Conservation (phyloP, 2,329 filamentous ascomycete genomes). For the Monosporascus cannonballus region DNA sequence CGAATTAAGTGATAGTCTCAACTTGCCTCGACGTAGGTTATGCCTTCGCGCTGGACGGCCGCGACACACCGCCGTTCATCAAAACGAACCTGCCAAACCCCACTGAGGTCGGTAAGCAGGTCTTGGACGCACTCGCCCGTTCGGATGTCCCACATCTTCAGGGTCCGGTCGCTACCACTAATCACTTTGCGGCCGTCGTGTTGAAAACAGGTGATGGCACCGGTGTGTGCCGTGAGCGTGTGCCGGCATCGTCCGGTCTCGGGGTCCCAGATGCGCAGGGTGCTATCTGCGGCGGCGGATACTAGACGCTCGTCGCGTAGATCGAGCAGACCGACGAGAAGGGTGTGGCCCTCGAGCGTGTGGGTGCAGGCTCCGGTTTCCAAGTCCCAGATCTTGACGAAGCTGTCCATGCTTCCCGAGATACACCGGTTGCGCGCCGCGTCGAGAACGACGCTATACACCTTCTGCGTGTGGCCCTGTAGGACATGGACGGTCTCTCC, state of each 20-base stretch:
- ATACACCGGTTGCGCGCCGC: slow-evolving; percentile 91
- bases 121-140: slow-evolving; percentile 91
- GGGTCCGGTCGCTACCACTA: slow-evolving; percentile 85
- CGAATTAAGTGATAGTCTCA: background rate
- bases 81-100: slow-evolving; percentile 99
- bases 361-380: slow-evolving; percentile 78
- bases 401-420: slow-evolving; percentile 95
- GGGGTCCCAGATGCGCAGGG: slow-evolving; percentile 93
- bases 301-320: slow-evolving; percentile 85
- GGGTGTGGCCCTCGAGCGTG: slow-evolving; percentile 86
- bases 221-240: slow-evolving; percentile 86
- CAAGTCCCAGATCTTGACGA: slow-evolving; percentile 96
- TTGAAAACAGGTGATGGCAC: slow-evolving; percentile 97
- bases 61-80: slow-evolving; percentile 93
- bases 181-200: slow-evolving; percentile 97
- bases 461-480: slow-evolving; percentile 83
- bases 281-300: slow-evolving; percentile 91
- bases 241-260: slow-evolving; percentile 87
- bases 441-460: slow-evolving; percentile 95
- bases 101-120: slow-evolving; percentile 83
- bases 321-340: slow-evolving; percentile 87
- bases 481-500: slow-evolving; percentile 81
- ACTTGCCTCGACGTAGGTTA: slow-evolving; percentile 93
- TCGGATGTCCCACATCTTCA: slow-evolving; percentile 98
- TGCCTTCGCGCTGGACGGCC: slow-evolving; percentile 83